phyloP scores from a whole-genome alignment of 2,329 filamentous ascomycete genomes.

The Claviceps sp. region DNA sequence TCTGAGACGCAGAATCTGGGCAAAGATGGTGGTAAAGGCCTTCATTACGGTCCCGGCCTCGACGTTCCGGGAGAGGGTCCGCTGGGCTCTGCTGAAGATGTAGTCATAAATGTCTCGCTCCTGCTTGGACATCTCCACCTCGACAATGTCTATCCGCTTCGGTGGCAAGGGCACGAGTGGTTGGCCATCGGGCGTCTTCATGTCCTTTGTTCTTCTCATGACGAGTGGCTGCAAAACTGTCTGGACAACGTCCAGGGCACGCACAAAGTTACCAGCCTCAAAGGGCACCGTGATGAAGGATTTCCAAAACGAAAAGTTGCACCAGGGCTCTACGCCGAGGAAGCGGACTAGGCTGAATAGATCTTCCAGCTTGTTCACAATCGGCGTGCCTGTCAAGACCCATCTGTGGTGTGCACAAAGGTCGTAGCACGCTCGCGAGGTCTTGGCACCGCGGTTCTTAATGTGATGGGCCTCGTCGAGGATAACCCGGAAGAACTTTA shows the following conservation, averaged over 20 bases:
- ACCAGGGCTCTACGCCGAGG: constrained; percentile 91
- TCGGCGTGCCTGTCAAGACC: constrained; percentile 89
- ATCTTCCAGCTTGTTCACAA: constrained; percentile 91
- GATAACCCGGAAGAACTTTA: constrained; percentile 91
- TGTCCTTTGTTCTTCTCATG: constrained; percentile 87
- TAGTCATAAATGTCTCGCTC: constrained; percentile 89
- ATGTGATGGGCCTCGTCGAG: constrained; percentile 92
- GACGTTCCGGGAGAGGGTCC: constrained; percentile 72
- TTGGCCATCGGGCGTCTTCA: constrained; percentile 80
- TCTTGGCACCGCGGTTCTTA: constrained; percentile 83
- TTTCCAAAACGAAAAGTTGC: constrained; percentile 98
- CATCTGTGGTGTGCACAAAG: constrained; percentile 76
- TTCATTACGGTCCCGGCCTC: constrained; percentile 90
- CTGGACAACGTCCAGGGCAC: constrained; percentile 90
- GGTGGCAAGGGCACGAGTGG: constrained; percentile 68
- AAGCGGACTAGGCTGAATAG: constrained; percentile 89
- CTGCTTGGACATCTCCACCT: constrained; percentile 70
- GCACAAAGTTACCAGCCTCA: constrained; percentile 86
- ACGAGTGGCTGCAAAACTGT: constrained; percentile 95
- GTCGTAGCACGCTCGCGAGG: constrained; percentile 88
- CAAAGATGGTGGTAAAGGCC: constrained; percentile 93
- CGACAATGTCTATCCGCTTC: constrained; percentile 71
- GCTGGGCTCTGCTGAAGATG: constrained; percentile 71
- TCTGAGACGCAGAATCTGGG: constrained; percentile 81
- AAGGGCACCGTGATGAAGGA: constrained; percentile 98